Base-by-base conservation (phyloP, 2,329 filamentous ascomycete species). In the Meredithiella fracta region DNA sequence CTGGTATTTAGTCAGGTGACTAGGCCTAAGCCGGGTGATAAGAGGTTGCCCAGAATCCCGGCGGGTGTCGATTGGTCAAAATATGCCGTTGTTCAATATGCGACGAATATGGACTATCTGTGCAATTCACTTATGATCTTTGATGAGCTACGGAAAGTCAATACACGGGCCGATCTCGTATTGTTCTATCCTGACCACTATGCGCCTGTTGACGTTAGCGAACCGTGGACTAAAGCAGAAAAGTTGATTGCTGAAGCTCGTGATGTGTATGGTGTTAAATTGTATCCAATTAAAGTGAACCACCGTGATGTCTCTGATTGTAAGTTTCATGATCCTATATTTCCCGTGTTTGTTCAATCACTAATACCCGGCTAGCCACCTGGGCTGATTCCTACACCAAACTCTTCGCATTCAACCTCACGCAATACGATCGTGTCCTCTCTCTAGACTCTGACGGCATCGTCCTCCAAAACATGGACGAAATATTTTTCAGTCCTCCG, bases 311-410 rank as follows among this genome's bases (percentile, higher is more conserved):
- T 66, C 9, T 60, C 58, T 22, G 70, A 72, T 55, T 54, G 71
- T 72, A 64, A 61, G 65, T 61, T 37, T 49, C 44, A 25, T 20
- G 11, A 22, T 47, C 22, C 17, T n/a, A 11, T 25, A 23, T 49
- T 9, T 26, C 44, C 23, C 11, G 22, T n/a, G 22, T 38, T 17
- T 14, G 6, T 25, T 5, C 23, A 38, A 42, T n/a, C 54, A 38
- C 44, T 44, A 40, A 23, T 1, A n/a, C 17, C 20, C 59, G n/a
- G 4, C 59, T 17, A 67, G 71, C 67, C 17, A 79, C 78, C 1
- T 84, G 80, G 80, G 76, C 79, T 57, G 74, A 77, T 37, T 80
- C 77, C 1, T 80, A 79, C 62, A 82, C 80, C 22, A 86, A 87
- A 64, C 73, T 85, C 34, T 72, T 83, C 20, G 79, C 81, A 1